These are phyloP conservation scores for Cryptosporidium ryanae DNA, from an alignment of 169 alveolate genomes.

Conservation along the genomic window DNA sequence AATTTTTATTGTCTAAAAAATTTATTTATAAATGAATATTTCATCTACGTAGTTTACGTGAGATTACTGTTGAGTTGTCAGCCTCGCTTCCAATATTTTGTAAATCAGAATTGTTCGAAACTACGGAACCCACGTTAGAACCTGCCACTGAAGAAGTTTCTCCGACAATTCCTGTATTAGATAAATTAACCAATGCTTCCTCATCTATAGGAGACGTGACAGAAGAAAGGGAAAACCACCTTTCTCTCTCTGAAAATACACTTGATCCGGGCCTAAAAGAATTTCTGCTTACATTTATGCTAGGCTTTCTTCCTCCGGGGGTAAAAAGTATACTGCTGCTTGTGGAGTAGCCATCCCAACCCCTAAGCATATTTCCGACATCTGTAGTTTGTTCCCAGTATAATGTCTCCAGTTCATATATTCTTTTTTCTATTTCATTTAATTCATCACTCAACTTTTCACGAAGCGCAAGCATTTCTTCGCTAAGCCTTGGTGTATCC, in stretches of 20 bases:
- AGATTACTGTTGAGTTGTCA: slow-evolving; percentile 13
- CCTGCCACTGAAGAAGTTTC: slow-evolving; percentile 57
- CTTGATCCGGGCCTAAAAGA: slow-evolving; percentile 21
- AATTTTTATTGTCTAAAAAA: not conserved
- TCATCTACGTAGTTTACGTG: slow-evolving; percentile 37
- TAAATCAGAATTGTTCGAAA: slow-evolving; percentile 41
- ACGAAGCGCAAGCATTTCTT: slow-evolving; percentile 74
- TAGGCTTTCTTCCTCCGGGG: slow-evolving; percentile 57
- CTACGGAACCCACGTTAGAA: slow-evolving; percentile 48
- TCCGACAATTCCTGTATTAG: not conserved
- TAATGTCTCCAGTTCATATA: slow-evolving; percentile 78
- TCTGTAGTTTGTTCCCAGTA: slow-evolving; percentile 77
- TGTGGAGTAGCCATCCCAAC: slow-evolving; percentile 80
- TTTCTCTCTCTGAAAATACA: slow-evolving; percentile 56
- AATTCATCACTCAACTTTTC: slow-evolving; percentile 75
- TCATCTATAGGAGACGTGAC: slow-evolving; percentile 66
- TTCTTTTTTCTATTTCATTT: slow-evolving; percentile 67
- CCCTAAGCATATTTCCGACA: slow-evolving; percentile 78
- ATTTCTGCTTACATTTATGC: slow-evolving; percentile 16
- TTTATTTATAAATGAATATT: not conserved
- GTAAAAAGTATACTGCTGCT: slow-evolving; percentile 12
- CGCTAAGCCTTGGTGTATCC: not conserved
- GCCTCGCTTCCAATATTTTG: slow-evolving; percentile 5
- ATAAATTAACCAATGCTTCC: slow-evolving; percentile 14
- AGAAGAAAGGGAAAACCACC: slow-evolving; percentile 68